These are phyloP conservation scores for Blastocystis sp. DNA, from an alignment of 352 stramenopile genomes.

Conservation along the genomic window DNA sequence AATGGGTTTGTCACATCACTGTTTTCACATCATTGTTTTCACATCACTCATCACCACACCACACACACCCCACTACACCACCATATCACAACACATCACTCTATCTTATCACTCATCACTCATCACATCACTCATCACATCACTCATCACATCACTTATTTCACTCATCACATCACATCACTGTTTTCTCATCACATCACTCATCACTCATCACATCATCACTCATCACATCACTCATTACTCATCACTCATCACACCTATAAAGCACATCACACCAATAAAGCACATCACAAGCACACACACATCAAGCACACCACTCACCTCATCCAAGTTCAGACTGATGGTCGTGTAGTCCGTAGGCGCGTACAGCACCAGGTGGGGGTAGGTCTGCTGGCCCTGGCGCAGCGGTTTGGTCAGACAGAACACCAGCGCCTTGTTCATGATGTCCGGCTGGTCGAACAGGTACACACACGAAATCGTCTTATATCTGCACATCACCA, in stretches of 20 bases:
- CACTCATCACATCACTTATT: slow-evolving; percentile 69
- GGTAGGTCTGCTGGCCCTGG: slow-evolving; percentile 96
- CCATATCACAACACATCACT: background rate
- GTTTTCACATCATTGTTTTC: slow-evolving; percentile 73
- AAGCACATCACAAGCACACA: background rate
- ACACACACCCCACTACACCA: no score
- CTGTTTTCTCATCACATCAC: slow-evolving; percentile 82
- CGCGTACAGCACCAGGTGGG: slow-evolving; percentile 93
- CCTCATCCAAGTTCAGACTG: slow-evolving; percentile 71
- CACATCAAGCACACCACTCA: slow-evolving; percentile 81
- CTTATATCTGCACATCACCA: slow-evolving; percentile 82
- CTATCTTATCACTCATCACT: no score
- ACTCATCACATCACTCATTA: slow-evolving; percentile 74
- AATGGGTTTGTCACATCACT: background rate
- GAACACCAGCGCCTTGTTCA: slow-evolving; percentile 96
- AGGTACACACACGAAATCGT: slow-evolving; percentile 97
- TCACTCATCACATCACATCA: background rate
- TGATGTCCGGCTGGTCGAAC: slow-evolving; percentile 88
- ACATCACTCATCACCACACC: slow-evolving; percentile 74
- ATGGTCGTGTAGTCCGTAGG: slow-evolving; percentile 55
- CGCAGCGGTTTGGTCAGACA: slow-evolving; percentile 94
- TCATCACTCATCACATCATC: slow-evolving; percentile 72
- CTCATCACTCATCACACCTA: slow-evolving; percentile 71
- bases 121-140: no score
- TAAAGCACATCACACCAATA: background rate